Percentiles rank a stretch among this genome's conserved stretches.
Evolutionary conservation across 1,139 yeast species (phyloP).

Genomic region (Lodderomyces metapsilosis): DNA sequence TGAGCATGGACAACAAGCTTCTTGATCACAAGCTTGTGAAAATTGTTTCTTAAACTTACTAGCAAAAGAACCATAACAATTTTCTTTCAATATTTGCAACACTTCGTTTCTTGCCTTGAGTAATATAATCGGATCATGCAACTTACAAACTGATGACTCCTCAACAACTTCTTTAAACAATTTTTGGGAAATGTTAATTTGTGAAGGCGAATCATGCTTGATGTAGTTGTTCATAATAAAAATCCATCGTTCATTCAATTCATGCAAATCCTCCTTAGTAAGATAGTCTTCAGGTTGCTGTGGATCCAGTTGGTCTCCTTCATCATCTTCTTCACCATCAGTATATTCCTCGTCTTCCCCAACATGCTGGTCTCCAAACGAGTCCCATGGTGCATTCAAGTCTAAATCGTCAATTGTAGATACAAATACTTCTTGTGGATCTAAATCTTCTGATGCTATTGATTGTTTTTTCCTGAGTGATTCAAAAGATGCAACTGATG

Average conservation of each 20-base stretch:
- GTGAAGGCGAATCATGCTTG: constrained; percentile 38
- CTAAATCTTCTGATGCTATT: constrained; percentile 19
- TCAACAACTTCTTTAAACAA: constrained; percentile 29
- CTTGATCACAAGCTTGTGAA: constrained; percentile 5
- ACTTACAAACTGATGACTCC: constrained; percentile 24
- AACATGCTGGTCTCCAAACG: constrained; percentile 22
- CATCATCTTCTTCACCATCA: constrained; percentile 8
- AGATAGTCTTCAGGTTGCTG: constrained; percentile 7
- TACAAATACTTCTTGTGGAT: constrained; percentile 27
- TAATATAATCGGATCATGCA: constrained; percentile 41
- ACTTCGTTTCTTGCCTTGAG: constrained; percentile 44
- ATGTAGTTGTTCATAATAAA: constrained; percentile 28
- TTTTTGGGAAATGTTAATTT: constrained; percentile 43
- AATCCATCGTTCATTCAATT: constrained; percentile 28
- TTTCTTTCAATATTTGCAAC: constrained; percentile 44
- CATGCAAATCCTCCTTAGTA: constrained; percentile 15
- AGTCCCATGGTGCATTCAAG: constrained; percentile 26
- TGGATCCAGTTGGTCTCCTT: constrained; percentile 9
- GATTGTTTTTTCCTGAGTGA: constrained; percentile 4
- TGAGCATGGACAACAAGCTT: background rate
- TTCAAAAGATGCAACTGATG: constrained; percentile 10
- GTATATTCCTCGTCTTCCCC: constrained; percentile 18
- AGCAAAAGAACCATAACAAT: constrained; percentile 30
- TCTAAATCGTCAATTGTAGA: constrained; percentile 35
- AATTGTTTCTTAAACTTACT: constrained; percentile 8